Evolutionary conservation across 805 yeast species (phyloP).

Genomic region (Monosporozyma servazzii): DNA sequence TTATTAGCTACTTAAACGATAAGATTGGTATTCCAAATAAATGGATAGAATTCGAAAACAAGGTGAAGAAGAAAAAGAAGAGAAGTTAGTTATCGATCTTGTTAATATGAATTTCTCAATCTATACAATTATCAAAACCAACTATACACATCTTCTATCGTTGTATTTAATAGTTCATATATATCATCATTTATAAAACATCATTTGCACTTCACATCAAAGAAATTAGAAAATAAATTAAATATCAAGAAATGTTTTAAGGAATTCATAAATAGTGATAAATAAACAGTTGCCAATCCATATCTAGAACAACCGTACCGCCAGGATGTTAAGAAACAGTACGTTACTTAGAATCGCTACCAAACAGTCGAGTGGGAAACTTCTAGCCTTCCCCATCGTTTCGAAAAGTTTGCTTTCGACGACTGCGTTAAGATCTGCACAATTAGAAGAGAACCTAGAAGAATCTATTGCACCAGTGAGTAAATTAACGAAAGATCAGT

Average conservation of each 20-base stretch:
- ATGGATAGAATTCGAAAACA: conserved; percentile 61
- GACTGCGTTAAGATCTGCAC: neutral
- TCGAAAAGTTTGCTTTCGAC: neutral
- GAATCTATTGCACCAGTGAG: conserved; percentile 8
- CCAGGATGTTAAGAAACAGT: neutral
- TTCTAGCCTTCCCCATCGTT: neutral
- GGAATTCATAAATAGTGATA: neutral
- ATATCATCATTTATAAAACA: neutral
- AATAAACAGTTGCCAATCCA: neutral
- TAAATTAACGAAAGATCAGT: conserved; percentile 23
- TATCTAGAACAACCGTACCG: neutral
- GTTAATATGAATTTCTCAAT: no score
- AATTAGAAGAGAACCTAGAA: neutral
- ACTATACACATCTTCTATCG: neutral
- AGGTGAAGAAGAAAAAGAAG: conserved; percentile 46
- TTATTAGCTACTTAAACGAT: conserved; percentile 48
- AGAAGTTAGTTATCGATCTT: conserved; percentile 6
- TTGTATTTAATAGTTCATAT: neutral
- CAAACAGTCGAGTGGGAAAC: neutral
- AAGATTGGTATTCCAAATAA: conserved; percentile 49
- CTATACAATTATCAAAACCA: no score
- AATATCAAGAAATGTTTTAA: neutral
- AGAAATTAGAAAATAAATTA: neutral
- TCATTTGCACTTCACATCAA: neutral
- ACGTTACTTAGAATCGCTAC: neutral